Conservation (phyloP, 78 protist species). For the Emiliania huxleyi region DNA sequence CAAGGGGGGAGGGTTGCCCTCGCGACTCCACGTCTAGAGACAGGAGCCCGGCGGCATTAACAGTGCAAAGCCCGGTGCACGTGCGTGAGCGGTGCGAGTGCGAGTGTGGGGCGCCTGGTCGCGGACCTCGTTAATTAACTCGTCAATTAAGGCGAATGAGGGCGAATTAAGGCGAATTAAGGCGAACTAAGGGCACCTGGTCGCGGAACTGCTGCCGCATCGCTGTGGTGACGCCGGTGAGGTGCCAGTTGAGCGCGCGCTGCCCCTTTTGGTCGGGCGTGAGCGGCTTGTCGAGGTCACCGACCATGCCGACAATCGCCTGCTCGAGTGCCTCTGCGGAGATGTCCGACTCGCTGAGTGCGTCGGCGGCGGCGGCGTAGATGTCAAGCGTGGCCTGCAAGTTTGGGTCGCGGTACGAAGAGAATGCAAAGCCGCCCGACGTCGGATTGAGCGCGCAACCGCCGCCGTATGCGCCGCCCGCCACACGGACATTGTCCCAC, state of each 20-base stretch:
- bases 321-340: not conserved
- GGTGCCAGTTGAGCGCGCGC: not conserved
- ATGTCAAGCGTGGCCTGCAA: constrained; percentile 15
- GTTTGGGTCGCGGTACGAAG: constrained; percentile 47
- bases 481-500: constrained; percentile 42
- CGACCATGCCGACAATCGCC: constrained; percentile 35
- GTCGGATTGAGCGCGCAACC: not conserved
- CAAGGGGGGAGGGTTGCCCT: too few species aligned
- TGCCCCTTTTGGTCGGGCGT: constrained; percentile 14
- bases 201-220: not conserved
- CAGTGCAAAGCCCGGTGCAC: too few species aligned
- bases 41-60: too few species aligned
- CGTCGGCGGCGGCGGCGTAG: not conserved
- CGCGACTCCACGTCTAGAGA: too few species aligned
- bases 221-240: not conserved
- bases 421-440: constrained; percentile 23
- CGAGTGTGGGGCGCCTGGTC: too few species aligned
- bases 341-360: not conserved
- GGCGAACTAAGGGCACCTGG: not conserved
- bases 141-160: too few species aligned
- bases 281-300: constrained; percentile 36
- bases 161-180: too few species aligned
- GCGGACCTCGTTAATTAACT: too few species aligned
- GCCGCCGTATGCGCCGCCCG: constrained; percentile 49
- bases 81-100: too few species aligned